phyloP scores from a whole-genome alignment of 2,329 filamentous ascomycete genomes.

The Xenoacremonium recifei region DNA sequence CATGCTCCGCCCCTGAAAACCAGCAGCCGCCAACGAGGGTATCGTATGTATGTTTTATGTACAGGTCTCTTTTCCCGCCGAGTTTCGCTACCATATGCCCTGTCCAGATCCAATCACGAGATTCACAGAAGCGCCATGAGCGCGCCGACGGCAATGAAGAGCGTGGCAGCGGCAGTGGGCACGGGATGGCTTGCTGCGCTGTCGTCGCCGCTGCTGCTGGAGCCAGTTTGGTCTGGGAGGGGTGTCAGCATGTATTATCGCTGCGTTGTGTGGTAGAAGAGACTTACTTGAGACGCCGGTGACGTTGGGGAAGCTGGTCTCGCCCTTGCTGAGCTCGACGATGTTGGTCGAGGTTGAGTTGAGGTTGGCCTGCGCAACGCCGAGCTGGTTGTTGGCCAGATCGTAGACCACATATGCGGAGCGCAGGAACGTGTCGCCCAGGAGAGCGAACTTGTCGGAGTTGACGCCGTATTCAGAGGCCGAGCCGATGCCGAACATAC shows the following conservation, averaged over 20 bases:
- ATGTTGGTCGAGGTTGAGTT: conserved; percentile 44
- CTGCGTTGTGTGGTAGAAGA: too few relatives aligned
- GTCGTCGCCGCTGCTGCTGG: conserved; percentile 10
- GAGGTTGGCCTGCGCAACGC: conserved; percentile 51
- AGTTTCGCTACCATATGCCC: not conserved
- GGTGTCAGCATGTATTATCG: too few relatives aligned
- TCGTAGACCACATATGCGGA: conserved; percentile 59
- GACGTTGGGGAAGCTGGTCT: conserved; percentile 39
- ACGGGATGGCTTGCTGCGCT: conserved; percentile 17
- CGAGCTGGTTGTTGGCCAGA: conserved; percentile 48
- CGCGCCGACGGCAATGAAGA: conserved; percentile 19
- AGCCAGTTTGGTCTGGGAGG: conserved; percentile 8
- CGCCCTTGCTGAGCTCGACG: conserved; percentile 41
- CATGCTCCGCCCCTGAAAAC: too few relatives aligned
- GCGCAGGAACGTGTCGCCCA: conserved; percentile 59
- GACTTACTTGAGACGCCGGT: conserved; percentile 41
- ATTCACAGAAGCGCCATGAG: conserved; percentile 1
- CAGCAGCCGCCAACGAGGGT: conserved; percentile 8
- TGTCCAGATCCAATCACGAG: not conserved
- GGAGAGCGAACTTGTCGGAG: conserved; percentile 37
- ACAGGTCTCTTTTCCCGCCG: not conserved
- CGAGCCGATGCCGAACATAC: conserved; percentile 55
- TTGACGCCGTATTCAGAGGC: conserved; percentile 32
- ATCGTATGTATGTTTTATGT: conserved; percentile 8
- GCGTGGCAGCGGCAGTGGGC: conserved; percentile 13